Conservation (phyloP, 805 yeast species). For the Yueomyces sp. region DNA sequence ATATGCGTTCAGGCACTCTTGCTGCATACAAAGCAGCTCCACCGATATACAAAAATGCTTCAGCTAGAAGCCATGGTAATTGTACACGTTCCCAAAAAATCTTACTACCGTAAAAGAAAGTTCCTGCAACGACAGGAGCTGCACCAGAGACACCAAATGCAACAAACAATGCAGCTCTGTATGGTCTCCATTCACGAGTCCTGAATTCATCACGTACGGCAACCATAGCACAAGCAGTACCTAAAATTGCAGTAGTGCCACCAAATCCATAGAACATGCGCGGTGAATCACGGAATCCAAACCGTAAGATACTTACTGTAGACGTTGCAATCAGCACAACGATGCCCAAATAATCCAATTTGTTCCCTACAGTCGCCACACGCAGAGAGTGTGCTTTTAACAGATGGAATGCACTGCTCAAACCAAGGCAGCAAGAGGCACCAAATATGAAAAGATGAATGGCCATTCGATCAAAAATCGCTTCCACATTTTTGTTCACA, state of each 20-base stretch:
- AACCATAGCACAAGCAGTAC: conserved; percentile 44
- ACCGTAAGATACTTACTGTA: conserved; percentile 36
- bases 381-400: conserved; percentile 48
- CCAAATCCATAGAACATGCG: conserved; percentile 27
- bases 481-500: conserved; percentile 1
- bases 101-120: conserved; percentile 32
- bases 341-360: conserved; percentile 64
- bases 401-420: conserved; percentile 56
- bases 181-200: conserved; percentile 59
- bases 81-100: conserved; percentile 40
- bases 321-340: conserved; percentile 54
- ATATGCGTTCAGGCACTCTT: conserved; percentile 61
- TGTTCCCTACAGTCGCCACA: conserved; percentile 48
- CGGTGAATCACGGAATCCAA: conserved; percentile 35
- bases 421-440: conserved; percentile 41
- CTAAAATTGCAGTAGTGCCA: conserved; percentile 38
- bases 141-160: conserved; percentile 68
- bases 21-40: conserved; percentile 75
- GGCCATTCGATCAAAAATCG: too few species aligned
- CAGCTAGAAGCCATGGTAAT: conserved; percentile 48
- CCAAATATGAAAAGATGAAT: conserved; percentile 34
- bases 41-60: conserved; percentile 59
- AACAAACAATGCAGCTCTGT: conserved; percentile 67
- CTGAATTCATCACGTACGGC: conserved; percentile 57
- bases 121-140: conserved; percentile 52